Percentiles rank a stretch among this genome's conserved stretches.
phyloP scores from a whole-genome alignment of 2,329 filamentous ascomycete species.

The Ophiocordyceps polyrhachis-furcata region DNA sequence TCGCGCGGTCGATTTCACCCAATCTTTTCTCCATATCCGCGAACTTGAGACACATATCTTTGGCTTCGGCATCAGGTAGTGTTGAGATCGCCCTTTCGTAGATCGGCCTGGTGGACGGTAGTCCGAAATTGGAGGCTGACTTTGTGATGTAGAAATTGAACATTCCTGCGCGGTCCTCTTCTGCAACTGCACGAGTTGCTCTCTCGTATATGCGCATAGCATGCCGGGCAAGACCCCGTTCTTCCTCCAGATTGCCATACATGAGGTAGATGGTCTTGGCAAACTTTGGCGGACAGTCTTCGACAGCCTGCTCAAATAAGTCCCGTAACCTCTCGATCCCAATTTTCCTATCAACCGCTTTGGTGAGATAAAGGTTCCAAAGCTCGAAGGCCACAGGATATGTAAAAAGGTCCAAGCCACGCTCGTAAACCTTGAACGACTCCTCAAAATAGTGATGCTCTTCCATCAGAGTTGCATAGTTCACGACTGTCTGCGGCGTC shows the following conservation, averaged over 20 bases:
- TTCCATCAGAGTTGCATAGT: slow-evolving; percentile 89
- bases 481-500: slow-evolving; percentile 94
- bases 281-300: slow-evolving; percentile 87
- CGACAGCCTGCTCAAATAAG: slow-evolving; percentile 90
- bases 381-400: slow-evolving; percentile 97
- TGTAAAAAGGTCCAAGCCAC: slow-evolving; percentile 91
- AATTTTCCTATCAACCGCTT: slow-evolving; percentile 91
- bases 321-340: slow-evolving; percentile 86
- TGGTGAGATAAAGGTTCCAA: slow-evolving; percentile 96
- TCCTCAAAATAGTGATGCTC: slow-evolving; percentile 94
- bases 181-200: slow-evolving; percentile 81
- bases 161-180: slow-evolving; percentile 92
- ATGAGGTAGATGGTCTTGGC: slow-evolving; percentile 93
- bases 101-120: slow-evolving; percentile 84
- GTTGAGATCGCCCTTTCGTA: slow-evolving; percentile 91
- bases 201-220: slow-evolving; percentile 99
- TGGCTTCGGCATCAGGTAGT: slow-evolving; percentile 82
- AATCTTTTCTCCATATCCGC: slow-evolving; percentile 88
- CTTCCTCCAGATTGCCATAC: slow-evolving; percentile 95
- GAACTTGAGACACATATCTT: slow-evolving; percentile 97
- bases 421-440: slow-evolving; percentile 93
- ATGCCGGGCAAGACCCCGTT: slow-evolving; percentile 80
- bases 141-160: slow-evolving; percentile 99
- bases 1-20: slow-evolving; percentile 83
- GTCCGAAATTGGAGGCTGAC: slow-evolving; percentile 90